Evolutionary conservation across 768 basidiomycete genomes (phyloP), one percentile per base, ranked within the genome.

Genomic region (Trametes maxima): DNA sequence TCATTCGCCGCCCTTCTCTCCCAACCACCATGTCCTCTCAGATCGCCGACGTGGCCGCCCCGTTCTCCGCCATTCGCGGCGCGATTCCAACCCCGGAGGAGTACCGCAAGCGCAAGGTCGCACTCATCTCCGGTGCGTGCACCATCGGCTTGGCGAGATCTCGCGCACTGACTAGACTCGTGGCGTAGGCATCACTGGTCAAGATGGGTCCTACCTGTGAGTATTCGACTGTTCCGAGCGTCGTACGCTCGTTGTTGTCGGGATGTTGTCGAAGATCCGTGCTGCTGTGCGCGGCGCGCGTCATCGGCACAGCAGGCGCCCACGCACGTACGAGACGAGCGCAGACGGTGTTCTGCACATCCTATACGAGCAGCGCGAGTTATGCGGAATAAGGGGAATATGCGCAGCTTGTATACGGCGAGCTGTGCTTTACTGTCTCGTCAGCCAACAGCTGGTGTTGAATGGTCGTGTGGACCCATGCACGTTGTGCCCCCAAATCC

Each of bases 131-230:
- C 67, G 95, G 95, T 92, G 70, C 47, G 40, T 42, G 24, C 35
- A 44, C 49, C 52, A 39, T 28, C 22, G 16, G 51, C 43, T 58
- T 50, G 57, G 45, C 35, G 17, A 21, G 53, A n/a, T 54, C 46
- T 45, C 62, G 59, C 48, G 55, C 49, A 63, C 59, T 13, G 12
- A 17, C 19, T 43, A 60, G 53, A 53, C 62, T 13, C 59, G 37
- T 57, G 53, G 39, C 3, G 2, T 70, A 95, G 94, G 95, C 73
- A 92, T 97, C 75, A 95, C 95, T 63, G 95, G 95, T 39, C 95
- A 97, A 75, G 95, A 98, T 74, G 95, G 95, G 25, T 96, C 95
- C 2, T 98, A 98, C 74, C 79, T 98, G 87, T 94, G 76, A 73
- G 92, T 77, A 65, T 35, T 24, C 33, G 5, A 42, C 19, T 37